Evolutionary conservation across 139 green algal genomes (phyloP).

Genomic region (Asterochloris sp.): DNA sequence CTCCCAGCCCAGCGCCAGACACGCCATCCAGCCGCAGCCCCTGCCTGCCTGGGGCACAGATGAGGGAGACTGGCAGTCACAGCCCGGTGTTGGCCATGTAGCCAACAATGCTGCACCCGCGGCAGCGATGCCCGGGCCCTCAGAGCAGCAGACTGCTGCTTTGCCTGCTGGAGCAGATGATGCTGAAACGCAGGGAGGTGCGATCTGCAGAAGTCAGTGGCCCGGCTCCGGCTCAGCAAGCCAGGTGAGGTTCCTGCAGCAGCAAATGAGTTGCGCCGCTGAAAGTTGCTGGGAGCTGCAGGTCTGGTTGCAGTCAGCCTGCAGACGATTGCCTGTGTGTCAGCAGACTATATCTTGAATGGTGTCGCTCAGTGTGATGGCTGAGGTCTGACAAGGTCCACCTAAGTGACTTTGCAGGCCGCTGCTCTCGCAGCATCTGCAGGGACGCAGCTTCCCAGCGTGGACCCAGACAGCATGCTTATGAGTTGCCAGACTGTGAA

Average conservation of each 20-base stretch:
- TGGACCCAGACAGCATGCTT: background rate
- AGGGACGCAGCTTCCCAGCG: background rate
- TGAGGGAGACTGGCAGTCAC: background rate
- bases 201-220: no score
- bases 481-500: constrained; percentile 21
- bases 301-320: no score
- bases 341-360: no score
- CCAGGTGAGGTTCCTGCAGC: no score
- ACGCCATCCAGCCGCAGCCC: background rate
- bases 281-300: no score
- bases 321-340: background rate
- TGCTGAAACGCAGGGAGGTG: no score
- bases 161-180: background rate
- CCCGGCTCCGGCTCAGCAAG: no score
- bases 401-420: background rate
- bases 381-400: background rate
- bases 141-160: background rate
- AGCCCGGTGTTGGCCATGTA: background rate
- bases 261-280: no score
- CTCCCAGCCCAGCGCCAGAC: background rate
- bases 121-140: background rate
- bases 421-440: background rate
- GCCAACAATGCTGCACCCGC: background rate
- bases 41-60: background rate
- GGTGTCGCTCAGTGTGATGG: background rate